Evolutionary conservation across 2,329 filamentous ascomycete species (phyloP), one percentile per base, ranked within the genome.

Genomic region (Macroventuria anomochaeta): DNA sequence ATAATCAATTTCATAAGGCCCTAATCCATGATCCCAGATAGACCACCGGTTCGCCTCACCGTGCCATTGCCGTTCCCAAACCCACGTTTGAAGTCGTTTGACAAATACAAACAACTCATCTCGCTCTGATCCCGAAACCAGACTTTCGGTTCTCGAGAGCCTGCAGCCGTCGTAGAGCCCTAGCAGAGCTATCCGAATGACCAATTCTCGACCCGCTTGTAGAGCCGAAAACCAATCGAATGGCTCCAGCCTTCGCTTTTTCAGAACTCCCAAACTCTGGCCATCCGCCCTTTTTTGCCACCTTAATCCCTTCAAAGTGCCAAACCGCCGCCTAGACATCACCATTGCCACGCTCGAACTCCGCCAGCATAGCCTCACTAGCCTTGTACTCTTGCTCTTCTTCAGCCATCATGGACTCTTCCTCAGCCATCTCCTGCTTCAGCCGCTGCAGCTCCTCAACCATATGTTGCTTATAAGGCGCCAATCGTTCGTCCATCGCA

Each of bases 381-480:
- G 57, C 57, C 5, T 46, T 51, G 3, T 58, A 54, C 1, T 58
- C 58, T 26, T 62, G 23, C 4, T 59, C 46, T 2, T 68, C 64
- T 40, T 66, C 65, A 1, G n/a, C 46, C 17, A 48, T 55, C 1
- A 40, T 48, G 0, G 21, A 47, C 18, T 63, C 56, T 32, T 68
- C 62, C 2, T 66, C 59, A 7, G 63, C 54, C 31, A 63, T 39
- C 37, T 64, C 62, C 20, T 28, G 38, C 1, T 46, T 41, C 7
- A 71, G 17, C 8, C 53, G 53, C 11, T 68, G 63, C 12, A 69
- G 37, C 54, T 70, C 62, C 29, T 61, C 63, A 1, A 52, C 44
- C 47, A 67, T 63, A 7, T 57, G 47, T 31, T 61, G 40, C 43
- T 62, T 59, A 51, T 64, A 63, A 0, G 59, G 58, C 0, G 41